These are phyloP conservation scores for Aureobasidium melanogenum DNA, from an alignment of 2,329 filamentous ascomycete species.

Conservation along the genomic window DNA sequence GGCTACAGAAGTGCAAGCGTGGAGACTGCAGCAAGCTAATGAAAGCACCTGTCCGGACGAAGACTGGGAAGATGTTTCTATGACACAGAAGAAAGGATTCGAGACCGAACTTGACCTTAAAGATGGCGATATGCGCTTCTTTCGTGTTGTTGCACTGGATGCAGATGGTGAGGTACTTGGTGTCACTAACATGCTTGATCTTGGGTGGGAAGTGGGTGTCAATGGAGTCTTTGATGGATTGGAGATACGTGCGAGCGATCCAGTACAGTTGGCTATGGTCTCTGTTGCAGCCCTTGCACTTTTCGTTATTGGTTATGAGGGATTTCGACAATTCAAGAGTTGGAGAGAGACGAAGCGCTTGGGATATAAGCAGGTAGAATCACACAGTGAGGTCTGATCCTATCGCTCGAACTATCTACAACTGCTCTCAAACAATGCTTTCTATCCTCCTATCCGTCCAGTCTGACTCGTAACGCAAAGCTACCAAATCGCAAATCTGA, in stretches of 20 bases:
- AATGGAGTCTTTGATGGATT: not conserved
- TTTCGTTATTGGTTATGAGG: not conserved
- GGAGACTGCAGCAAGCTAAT: constrained; percentile 30
- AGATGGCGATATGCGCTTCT: not conserved
- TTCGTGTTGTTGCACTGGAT: constrained; percentile 19
- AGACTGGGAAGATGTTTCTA: constrained; percentile 16
- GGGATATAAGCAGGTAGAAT: not conserved
- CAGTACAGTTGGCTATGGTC: not conserved
- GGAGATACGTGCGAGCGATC: not conserved
- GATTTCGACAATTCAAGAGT: not conserved
- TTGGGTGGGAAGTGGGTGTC: not conserved
- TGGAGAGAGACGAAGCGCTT: not conserved
- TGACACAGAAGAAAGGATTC: constrained; percentile 14
- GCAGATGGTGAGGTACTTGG: constrained; percentile 15
- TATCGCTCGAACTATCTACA: too few species aligned
- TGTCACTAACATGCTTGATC: not conserved
- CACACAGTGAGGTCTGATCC: not conserved
- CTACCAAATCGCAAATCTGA: too few species aligned
- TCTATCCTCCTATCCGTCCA: too few species aligned
- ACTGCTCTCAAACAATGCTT: too few species aligned
- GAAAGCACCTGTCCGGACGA: not conserved
- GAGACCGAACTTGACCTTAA: constrained; percentile 16
- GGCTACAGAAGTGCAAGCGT: constrained; percentile 36
- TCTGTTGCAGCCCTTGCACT: not conserved
- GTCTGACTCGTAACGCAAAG: too few species aligned